Evolutionary conservation across 257 asterid genomes (phyloP), one percentile per base, ranked within the genome.

Genomic region (Eucommia ulmoides): DNA sequence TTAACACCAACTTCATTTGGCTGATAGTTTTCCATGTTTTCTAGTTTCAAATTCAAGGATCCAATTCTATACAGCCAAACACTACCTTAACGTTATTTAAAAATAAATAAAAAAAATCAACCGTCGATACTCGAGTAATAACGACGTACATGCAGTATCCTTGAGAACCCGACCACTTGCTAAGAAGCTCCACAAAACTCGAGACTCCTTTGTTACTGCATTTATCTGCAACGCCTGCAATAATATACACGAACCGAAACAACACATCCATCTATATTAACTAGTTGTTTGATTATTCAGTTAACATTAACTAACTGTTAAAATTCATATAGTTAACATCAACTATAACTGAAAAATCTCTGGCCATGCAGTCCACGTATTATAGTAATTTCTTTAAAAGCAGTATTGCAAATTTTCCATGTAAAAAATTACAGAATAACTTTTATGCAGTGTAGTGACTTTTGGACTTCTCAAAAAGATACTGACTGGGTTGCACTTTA

Each of bases 61-160:
- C n/a, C n/a, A n/a, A n/a, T n/a, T n/a, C n/a, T n/a, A n/a, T n/a
- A n/a, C n/a, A n/a, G n/a, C n/a, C n/a, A n/a, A n/a, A n/a, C n/a
- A n/a, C n/a, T n/a, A n/a, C n/a, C n/a, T n/a, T n/a, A n/a, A n/a
- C n/a, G n/a, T n/a, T n/a, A n/a, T n/a, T n/a, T n/a, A n/a, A n/a
- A n/a, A n/a, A n/a, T n/a, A n/a, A n/a, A n/a, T n/a, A n/a, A n/a
- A n/a, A n/a, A n/a, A n/a, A n/a, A n/a, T n/a, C n/a, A n/a, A n/a
- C n/a, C n/a, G n/a, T n/a, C n/a, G n/a, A n/a, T n/a, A n/a, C n/a
- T n/a, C n/a, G n/a, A n/a, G 49, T 23, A 52, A 56, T 1, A 41
- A 49, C 58, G 42, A 14, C 83, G 41, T 84, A 88, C 97, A 88
- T 71, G 89, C 97, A 84, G 69, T 82, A 55, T 46, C 95, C 97